Evolutionary conservation across 2,329 filamentous ascomycete species (phyloP), one percentile per base, ranked within the genome.

Genomic region (Diaporthe sp.): DNA sequence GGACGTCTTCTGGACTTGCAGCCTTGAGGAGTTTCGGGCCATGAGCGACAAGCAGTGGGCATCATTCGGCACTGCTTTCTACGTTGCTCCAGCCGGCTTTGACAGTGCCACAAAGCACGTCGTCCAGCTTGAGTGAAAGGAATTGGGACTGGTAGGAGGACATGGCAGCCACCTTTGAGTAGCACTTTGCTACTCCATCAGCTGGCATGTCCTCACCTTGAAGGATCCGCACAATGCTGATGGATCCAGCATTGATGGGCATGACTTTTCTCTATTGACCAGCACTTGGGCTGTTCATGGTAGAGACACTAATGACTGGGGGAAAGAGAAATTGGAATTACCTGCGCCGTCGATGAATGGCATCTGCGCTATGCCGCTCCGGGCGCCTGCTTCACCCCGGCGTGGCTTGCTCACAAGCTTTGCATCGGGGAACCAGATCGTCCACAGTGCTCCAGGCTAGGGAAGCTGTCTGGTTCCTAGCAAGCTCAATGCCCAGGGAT

Each of bases 21-120:
- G 60, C n/a, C 40, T 74, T 13, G 68, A 57, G 13, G 74, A 76
- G 40, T 76, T 68, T 19, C 67, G 33, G 4, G 67, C 72, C 10
- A 71, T 73, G 67, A 60, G 50, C 4, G 67, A 71, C 5, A 25
- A 28, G 10, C 74, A 76, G 60, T 67, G 61, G 60, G 50, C 35
- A 1, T 69, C 60, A 3, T 73, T 76, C 13, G 74, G 74, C 6
- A 72, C 72, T 1, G 7, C 35, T 2, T 74, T 67, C 47, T 76
- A 76, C 45, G 30, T 17, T 4, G 42, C 74, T 6, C 74, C 74
- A 1, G 28, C 38, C 1, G 74, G 74, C 30, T 74, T 69, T 50
- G 50, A 68, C 19, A 57, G 72, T 1, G 60, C 68, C 1, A 28
- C 71, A 64, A 69, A 35, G 57, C 50, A 76, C 8, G 17, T 70